Base-by-base conservation (phyloP, 163 green algal species). In the Volvox carteri region DNA sequence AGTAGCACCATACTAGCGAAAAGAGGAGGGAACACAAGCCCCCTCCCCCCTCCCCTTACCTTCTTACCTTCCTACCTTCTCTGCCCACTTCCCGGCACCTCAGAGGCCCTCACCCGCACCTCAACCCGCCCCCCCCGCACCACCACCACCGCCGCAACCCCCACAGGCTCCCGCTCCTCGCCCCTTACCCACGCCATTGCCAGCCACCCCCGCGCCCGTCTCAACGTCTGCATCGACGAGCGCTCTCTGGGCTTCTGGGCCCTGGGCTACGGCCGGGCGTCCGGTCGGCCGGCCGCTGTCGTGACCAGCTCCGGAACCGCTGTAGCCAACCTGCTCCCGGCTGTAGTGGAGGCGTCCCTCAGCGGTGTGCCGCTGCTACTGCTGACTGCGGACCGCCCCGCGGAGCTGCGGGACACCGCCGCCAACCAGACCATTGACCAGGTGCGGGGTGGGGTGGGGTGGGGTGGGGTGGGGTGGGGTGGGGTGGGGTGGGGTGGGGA, bases 381-480 rank as follows among this genome's bases (percentile, higher is more conserved):
- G 60, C 91, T 99, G 1, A 99, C 97, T 0, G 98, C 97, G 23
- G 98, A 99, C 88, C 92, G 98, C 5, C 98, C 98, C 0, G 91
- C 92, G 0, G 98, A 99, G 93, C 95, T 99, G 77, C 87, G 95
- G 0, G 95, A 98, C 87, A 98, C 94, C 0, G 97, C 96, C 2
- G 96, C 97, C 56, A 99, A 99, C 91, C 98, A 99, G 89, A 98
- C 97, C 41, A 99, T 99, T 33, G 94, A 99, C 92, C 98, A 99
- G 93, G 93, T 97, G 18, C 12, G 88, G 30, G 68, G 54, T 44
- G 30, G n/a, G 19, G 37, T 37, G 58, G 0, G 39, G 41, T 4
- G 62, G 19, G 25, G 16, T 28, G 39, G 37, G 68, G 33, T 30
- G 23, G 52, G 52, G 65, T 52, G 50, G 33, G 16, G 30, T 23